These are phyloP conservation scores for Globisporangium middletonii DNA, from an alignment of 352 stramenopile species.

Conservation along the genomic window DNA sequence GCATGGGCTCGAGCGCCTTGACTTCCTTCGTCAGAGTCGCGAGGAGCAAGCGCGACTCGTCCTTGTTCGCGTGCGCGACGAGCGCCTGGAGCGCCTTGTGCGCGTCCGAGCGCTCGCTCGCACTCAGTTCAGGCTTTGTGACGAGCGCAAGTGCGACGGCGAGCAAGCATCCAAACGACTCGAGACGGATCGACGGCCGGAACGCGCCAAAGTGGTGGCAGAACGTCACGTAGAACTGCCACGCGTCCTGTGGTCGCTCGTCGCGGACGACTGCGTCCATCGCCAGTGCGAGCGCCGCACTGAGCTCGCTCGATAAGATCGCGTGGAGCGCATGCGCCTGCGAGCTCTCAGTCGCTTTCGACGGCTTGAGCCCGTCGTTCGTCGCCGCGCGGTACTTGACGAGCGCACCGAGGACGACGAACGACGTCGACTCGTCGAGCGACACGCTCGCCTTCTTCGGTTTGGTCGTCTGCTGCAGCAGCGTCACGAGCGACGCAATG, in stretches of 20 bases:
- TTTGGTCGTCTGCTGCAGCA: constrained; percentile 13
- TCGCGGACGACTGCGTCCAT: constrained; percentile 37
- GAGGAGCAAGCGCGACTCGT: constrained; percentile 64
- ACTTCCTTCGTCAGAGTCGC: constrained; percentile 56
- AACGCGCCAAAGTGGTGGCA: constrained; percentile 50
- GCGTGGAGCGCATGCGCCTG: constrained; percentile 5
- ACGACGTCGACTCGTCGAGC: constrained; percentile 22
- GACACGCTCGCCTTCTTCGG: too few species aligned
- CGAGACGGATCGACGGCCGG: constrained; percentile 32
- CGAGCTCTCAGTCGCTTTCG: constrained; percentile 6
- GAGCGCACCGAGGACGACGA: constrained; percentile 39
- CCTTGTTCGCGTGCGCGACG: constrained; percentile 53
- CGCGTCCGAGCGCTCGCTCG: neutral
- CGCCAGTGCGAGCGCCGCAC: constrained; percentile 25
- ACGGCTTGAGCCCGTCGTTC: constrained; percentile 13
- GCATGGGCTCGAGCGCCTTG: constrained; percentile 19
- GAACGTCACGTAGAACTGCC: constrained; percentile 46
- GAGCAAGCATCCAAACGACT: constrained; percentile 62
- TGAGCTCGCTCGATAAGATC: constrained; percentile 20
- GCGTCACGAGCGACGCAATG: constrained; percentile 20
- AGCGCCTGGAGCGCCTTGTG: constrained; percentile 30
- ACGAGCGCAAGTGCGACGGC: constrained; percentile 37
- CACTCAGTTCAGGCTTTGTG: constrained; percentile 4
- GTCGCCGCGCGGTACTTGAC: constrained; percentile 44
- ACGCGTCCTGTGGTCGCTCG: constrained; percentile 19